Evolutionary conservation across 2,329 filamentous ascomycete genomes (phyloP).

Genomic region (Sporothrix globosa): DNA sequence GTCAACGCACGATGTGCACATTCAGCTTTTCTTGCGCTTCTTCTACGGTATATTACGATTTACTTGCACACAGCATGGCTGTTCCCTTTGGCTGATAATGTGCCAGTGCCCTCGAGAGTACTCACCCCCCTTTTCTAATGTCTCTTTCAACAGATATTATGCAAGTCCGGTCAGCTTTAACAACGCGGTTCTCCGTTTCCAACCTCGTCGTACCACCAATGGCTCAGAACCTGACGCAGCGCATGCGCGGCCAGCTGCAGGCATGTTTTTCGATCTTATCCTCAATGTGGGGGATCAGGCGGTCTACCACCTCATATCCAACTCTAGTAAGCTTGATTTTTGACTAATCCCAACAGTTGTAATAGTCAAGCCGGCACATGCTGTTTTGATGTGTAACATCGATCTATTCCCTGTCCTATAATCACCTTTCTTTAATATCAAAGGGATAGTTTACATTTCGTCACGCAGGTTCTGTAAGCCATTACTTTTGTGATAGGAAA

Average conservation of each 20-base stretch:
- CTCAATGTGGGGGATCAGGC: not conserved
- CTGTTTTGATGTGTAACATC: not conserved
- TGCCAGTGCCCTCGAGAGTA: not conserved
- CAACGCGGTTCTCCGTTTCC: no score
- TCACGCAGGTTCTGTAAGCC: no score
- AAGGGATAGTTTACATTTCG: no score
- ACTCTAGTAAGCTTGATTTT: not conserved
- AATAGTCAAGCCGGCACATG: not conserved
- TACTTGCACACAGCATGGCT: not conserved
- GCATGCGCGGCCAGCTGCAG: not conserved
- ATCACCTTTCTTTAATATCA: no score
- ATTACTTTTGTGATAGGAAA: no score
- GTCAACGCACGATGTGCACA: not conserved
- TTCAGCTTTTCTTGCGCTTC: not conserved
- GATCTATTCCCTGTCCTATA: not conserved
- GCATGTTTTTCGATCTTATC: not conserved
- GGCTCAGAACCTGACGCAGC: not conserved
- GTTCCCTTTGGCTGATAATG: slow-evolving; percentile 6
- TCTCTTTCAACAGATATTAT: not conserved
- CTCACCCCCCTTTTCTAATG: not conserved
- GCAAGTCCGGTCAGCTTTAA: no score
- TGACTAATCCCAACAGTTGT: no score
- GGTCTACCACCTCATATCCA: not conserved
- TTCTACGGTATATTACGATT: not conserved
- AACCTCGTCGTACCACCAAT: no score